Evolutionary conservation across 2,329 filamentous ascomycete species (phyloP).

Genomic region (Cylindrodendrum hubeiense): DNA sequence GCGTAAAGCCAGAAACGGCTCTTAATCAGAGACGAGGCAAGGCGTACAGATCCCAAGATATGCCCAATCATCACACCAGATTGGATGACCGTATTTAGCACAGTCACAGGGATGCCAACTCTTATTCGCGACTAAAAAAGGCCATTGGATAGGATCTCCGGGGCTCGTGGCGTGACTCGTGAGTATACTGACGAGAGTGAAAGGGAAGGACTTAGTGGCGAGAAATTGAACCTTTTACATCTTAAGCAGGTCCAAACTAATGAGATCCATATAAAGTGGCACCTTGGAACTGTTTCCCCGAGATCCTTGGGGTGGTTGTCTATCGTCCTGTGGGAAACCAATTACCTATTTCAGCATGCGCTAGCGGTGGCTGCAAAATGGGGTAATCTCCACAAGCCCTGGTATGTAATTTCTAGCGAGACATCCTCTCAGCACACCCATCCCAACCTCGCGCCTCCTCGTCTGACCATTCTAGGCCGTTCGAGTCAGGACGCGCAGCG

Average conservation of each 20-base stretch:
- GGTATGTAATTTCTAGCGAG: not conserved
- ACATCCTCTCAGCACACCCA: not conserved
- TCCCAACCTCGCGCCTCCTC: not conserved
- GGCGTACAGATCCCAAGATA: too few relatives aligned
- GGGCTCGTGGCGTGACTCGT: too few relatives aligned
- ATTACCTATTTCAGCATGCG: not conserved
- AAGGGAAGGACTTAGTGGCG: not conserved
- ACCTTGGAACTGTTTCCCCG: not conserved
- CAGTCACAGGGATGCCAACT: too few relatives aligned
- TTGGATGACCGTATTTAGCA: too few relatives aligned
- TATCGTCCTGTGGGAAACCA: not conserved
- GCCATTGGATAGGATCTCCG: too few relatives aligned
- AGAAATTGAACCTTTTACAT: not conserved
- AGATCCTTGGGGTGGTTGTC: not conserved
- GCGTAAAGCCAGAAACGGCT: too few relatives aligned
- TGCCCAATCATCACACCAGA: too few relatives aligned
- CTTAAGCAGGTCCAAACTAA: not conserved
- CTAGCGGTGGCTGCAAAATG: not conserved
- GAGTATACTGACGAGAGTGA: too few relatives aligned
- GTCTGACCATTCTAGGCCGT: not conserved
- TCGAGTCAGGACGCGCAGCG: too few relatives aligned
- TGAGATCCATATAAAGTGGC: not conserved
- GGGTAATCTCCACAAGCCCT: not conserved
- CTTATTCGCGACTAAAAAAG: too few relatives aligned
- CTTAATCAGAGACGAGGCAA: too few relatives aligned